Evolutionary conservation across 2,329 filamentous ascomycete species (phyloP).

Genomic region (Colletotrichum musicola): DNA sequence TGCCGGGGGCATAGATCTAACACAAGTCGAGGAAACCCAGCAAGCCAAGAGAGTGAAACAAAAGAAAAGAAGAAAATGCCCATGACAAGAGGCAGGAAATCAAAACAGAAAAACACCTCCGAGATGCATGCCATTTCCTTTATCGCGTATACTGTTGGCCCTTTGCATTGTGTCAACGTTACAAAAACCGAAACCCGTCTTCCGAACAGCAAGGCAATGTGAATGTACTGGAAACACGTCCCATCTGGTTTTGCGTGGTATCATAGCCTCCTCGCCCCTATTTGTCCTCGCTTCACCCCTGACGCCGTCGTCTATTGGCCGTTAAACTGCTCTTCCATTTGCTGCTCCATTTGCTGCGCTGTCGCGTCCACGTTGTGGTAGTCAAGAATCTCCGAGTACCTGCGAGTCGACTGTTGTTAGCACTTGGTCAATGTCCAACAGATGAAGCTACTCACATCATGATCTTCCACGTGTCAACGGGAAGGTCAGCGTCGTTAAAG

Average conservation of each 20-base stretch:
- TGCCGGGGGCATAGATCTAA: constrained; percentile 3
- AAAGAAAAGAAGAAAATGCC: background rate
- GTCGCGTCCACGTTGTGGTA: constrained; percentile 90
- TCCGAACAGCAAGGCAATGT: constrained; percentile 39
- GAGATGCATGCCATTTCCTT: constrained; percentile 39
- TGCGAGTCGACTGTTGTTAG: constrained; percentile 52
- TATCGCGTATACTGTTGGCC: constrained; percentile 40
- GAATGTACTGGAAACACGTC: constrained; percentile 40
- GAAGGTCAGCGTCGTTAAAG: constrained; percentile 97
- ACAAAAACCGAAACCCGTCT: constrained; percentile 37
- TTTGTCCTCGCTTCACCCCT: constrained; percentile 22
- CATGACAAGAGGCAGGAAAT: constrained; percentile 10
- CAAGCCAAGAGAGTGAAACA: background rate
- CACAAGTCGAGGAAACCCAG: background rate
- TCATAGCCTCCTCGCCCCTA: constrained; percentile 37
- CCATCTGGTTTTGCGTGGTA: constrained; percentile 40
- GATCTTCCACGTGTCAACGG: constrained; percentile 99
- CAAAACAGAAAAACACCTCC: constrained; percentile 26
- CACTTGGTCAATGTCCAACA: background rate
- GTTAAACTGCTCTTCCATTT: constrained; percentile 52
- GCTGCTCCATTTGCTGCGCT: constrained; percentile 27
- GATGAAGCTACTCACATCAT: constrained; percentile 83
- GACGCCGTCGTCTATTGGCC: constrained; percentile 48
- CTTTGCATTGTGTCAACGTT: constrained; percentile 38
- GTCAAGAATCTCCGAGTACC: constrained; percentile 99